Evolutionary conservation across 768 basidiomycete genomes (phyloP).

Genomic region (Austroboletus eburneus): DNA sequence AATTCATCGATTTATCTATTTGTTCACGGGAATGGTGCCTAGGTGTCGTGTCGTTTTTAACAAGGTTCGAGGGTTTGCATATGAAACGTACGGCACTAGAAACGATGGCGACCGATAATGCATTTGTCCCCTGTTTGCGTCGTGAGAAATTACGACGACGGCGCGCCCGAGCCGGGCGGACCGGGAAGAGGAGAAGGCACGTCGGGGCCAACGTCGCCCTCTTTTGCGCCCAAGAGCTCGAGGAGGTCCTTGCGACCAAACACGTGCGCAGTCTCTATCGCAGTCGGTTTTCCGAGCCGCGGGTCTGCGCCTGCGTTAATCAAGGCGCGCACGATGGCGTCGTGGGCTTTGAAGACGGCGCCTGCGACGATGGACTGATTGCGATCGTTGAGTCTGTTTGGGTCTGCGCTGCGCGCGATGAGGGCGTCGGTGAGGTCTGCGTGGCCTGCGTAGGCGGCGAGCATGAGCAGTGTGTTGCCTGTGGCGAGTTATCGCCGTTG

Average conservation of each 20-base stretch:
- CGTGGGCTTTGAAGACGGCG: conserved; percentile 70
- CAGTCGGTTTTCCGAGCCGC: conserved; percentile 59
- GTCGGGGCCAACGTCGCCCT: conserved; percentile 41
- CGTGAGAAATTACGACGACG: background rate
- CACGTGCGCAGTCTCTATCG: conserved; percentile 65
- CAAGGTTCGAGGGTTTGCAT: background rate
- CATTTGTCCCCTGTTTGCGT: too few relatives aligned
- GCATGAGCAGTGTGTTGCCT: conserved; percentile 81
- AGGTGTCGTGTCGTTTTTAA: background rate
- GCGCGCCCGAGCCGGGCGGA: background rate
- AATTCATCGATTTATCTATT: background rate
- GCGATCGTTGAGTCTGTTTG: conserved; percentile 65
- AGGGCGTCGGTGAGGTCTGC: conserved; percentile 48
- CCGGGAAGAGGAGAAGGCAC: conserved; percentile 29
- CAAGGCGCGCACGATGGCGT: conserved; percentile 58
- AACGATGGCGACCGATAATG: too few relatives aligned
- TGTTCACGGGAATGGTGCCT: background rate
- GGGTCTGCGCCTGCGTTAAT: conserved; percentile 56
- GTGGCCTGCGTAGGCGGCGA: conserved; percentile 71
- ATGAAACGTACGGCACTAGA: background rate
- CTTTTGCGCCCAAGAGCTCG: conserved; percentile 52
- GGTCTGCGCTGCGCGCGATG: conserved; percentile 55
- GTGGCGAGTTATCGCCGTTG: background rate
- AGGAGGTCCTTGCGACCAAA: conserved; percentile 58
- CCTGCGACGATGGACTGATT: conserved; percentile 74